Evolutionary conservation across 257 asterid species (phyloP).

Genomic region (Solanum appendiculatum): DNA sequence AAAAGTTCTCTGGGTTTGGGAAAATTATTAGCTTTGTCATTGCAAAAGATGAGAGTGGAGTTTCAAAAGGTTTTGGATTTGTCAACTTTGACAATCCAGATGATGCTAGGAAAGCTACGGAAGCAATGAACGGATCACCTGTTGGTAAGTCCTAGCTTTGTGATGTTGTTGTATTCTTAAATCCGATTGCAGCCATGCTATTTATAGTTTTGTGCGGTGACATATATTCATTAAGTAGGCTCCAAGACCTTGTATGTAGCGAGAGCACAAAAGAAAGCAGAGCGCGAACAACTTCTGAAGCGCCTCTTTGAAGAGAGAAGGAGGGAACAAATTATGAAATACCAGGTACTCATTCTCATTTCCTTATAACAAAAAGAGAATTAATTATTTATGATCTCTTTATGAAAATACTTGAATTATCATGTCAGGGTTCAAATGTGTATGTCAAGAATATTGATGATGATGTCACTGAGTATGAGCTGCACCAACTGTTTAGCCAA

Average conservation of each 20-base stretch:
- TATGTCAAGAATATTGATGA: constrained; percentile 60
- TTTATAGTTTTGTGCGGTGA: background rate
- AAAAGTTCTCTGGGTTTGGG: constrained; percentile 40
- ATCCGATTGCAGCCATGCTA: background rate
- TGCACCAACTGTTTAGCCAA: constrained; percentile 42
- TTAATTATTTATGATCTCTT: background rate
- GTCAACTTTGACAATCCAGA: constrained; percentile 43
- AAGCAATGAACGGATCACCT: constrained; percentile 38
- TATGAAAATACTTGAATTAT: constrained; percentile 37
- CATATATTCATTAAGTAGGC: constrained; percentile 26
- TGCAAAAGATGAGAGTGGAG: constrained; percentile 31
- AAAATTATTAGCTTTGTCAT: constrained; percentile 30
- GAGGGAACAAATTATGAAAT: constrained; percentile 58
- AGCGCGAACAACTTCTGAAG: constrained; percentile 51
- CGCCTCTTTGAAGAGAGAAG: constrained; percentile 65
- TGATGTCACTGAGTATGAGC: constrained; percentile 38
- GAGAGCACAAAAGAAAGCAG: constrained; percentile 79
- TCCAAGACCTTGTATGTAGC: constrained; percentile 67
- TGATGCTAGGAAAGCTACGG: constrained; percentile 38
- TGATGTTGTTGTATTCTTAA: background rate
- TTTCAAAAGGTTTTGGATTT: constrained; percentile 48
- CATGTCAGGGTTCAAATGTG: constrained; percentile 60
- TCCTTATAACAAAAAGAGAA: constrained; percentile 17
- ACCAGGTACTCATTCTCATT: constrained; percentile 32
- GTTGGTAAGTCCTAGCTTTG: constrained; percentile 33